Evolutionary conservation across 148 eudicot species (phyloP), one percentile per base, ranked within the genome.

Genomic region (Fagopyrum tataricum): DNA sequence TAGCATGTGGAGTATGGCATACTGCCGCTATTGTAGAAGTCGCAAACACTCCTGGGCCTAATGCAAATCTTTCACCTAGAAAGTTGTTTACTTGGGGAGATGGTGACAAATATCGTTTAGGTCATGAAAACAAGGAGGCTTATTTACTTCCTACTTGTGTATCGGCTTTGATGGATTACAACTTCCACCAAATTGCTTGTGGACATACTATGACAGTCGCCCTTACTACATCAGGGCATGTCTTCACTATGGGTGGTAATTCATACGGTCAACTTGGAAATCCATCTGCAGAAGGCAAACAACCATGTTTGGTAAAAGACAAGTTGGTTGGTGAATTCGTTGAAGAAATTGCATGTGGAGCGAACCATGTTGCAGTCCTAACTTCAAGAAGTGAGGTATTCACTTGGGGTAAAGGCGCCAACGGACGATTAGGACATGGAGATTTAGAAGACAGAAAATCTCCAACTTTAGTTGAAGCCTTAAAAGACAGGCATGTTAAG

Each of bases 1-100:
- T 87, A 74, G 97, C 98, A 12, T 94, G 97, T 80, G 98, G 98
- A 31, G 98, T 91, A 52, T 94, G 97, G 97, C 97, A 94, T 78
- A 94, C 96, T 24, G 97, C 98, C 47, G 98, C 98, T 56, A 84
- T 91, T 52, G 95, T 94, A 68, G 98, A 91, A 72, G 93, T 94
- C 68, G 72, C 61, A 58, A 73, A 48, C 61, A 84, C 87, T 2
- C 48, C 82, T 11, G 78, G 62, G 89, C 87, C 69, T 13, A 64
- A 0, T 15, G 1, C 69, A 39, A 64, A 64, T n/a, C 37, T 14
- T 89, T 84, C 11, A 85, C 89, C 61, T 86, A 87, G 93, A 24
- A 94, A 94, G 76, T 73, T 94, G 58, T 94, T 94, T 75, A 91
- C 98, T 40, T 94, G 97, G 98, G 98, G 98, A 3, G 98, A 91